A percentile compares a stretch with the other conserved stretches of the same genome.
phyloP scores from a whole-genome alignment of 1,284 basidiomycete species.

The Cutaneotrichosporon cyanovorans region DNA sequence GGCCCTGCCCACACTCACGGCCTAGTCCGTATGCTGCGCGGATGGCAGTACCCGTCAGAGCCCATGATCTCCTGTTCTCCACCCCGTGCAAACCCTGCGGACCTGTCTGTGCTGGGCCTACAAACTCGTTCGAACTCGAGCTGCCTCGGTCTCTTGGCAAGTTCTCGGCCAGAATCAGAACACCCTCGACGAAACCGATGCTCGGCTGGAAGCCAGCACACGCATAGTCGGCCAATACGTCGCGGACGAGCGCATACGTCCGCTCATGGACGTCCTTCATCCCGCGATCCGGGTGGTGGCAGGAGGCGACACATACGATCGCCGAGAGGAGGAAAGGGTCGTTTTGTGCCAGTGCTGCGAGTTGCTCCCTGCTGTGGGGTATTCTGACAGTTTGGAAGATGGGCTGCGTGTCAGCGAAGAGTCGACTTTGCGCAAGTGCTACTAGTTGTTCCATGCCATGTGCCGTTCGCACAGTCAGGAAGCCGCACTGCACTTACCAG shows the following conservation, averaged over 20 bases:
- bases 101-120: slow-evolving; percentile 20
- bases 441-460: too few species aligned
- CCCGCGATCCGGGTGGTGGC: slow-evolving; percentile 31
- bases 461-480: too few species aligned
- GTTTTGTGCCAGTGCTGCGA: slow-evolving; percentile 33
- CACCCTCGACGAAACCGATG: slow-evolving; percentile 47
- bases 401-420: slow-evolving; percentile 27
- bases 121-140: slow-evolving; percentile 12
- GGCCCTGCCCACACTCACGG: slow-evolving; percentile 24
- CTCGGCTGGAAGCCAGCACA: slow-evolving; percentile 40
- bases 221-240: slow-evolving; percentile 38
- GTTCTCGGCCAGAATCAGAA: slow-evolving; percentile 44
- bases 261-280: slow-evolving; percentile 33
- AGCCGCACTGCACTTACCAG: slow-evolving; percentile 30
- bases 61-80: slow-evolving; percentile 46
- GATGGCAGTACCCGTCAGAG: slow-evolving; percentile 45
- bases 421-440: too few species aligned
- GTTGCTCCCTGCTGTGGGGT: slow-evolving; percentile 35
- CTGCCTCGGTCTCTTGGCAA: slow-evolving; percentile 25
- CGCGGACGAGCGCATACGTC: slow-evolving; percentile 34
- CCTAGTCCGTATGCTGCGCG: slow-evolving; percentile 42
- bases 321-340: slow-evolving; percentile 44
- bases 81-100: slow-evolving; percentile 32
- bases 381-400: slow-evolving; percentile 44
- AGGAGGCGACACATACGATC: slow-evolving; percentile 42